Evolutionary conservation across 1,284 basidiomycete genomes (phyloP), one percentile per base, ranked within the genome.

Genomic region (Malassezia equina): DNA sequence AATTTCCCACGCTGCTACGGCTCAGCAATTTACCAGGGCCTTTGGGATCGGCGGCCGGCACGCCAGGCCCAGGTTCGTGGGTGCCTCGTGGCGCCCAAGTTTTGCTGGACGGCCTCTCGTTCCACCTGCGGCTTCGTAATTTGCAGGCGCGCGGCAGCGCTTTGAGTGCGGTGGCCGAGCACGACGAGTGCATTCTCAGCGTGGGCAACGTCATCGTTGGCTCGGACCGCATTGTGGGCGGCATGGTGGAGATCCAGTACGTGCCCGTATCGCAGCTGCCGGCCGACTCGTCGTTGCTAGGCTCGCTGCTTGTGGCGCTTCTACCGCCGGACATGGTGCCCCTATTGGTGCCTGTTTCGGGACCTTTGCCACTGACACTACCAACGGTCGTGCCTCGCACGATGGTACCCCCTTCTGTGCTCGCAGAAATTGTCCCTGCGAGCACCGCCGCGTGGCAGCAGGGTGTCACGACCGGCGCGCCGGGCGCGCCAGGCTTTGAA

Each of bases 61-160:
- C 62, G 31, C 59, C 59, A 6, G 66, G 66, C 1, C 66, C 66
- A 7, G 66, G 66, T n/a, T 62, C 66, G 1, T 68, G 66, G 66
- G 60, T 66, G 1, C 64, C 60, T 15, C 60, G 66, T 4, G 66
- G 66, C 11, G 62, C 66, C 0, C 62, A 59, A 7, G 58, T 66
- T 17, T 54, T 57, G 7, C 61, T 68, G 46, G 66, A 68, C 40
- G 66, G 66, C 11, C 31, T 66, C 11, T 56, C 63, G 25, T 59
- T 66, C 51, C 60, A 59, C 17, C 54, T 68, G 47, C 61, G 60
- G 47, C 44, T 53, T 2, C 41, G 41, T n/a, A 33, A 33, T 7
- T 7, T 41, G 23, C 36, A 31, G 24, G 40, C 36, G 36, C 49
- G 27, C 9, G 28, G 23, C 25, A 25, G 23, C 19, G 21, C 34